A percentile compares a stretch with the other conserved stretches of the same genome.
Conservation (phyloP, 1,284 basidiomycete genomes). For the Amylostereum chailletii region DNA sequence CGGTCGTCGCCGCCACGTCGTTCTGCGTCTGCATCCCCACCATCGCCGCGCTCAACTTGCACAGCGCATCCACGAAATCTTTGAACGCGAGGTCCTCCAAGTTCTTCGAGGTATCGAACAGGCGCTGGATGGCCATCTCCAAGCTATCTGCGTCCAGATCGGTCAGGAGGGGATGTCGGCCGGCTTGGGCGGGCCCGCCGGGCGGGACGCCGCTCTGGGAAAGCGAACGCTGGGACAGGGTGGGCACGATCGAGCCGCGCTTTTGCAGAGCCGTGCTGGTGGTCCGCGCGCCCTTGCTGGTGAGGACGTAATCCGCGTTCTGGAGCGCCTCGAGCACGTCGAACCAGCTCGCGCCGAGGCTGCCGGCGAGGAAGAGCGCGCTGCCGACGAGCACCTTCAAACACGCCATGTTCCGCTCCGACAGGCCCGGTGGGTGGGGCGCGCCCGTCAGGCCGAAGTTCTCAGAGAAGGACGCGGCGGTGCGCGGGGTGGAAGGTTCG, state of each 20-base stretch:
- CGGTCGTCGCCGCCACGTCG: constrained; percentile 23
- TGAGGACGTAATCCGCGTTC: constrained; percentile 87
- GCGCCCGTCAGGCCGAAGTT: constrained; percentile 55
- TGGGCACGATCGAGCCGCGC: constrained; percentile 5
- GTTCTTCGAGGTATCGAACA: constrained; percentile 80
- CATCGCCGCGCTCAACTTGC: constrained; percentile 84
- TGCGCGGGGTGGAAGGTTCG: constrained; percentile 59
- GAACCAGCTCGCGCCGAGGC: constrained; percentile 86
- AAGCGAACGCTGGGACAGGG: constrained; percentile 4
- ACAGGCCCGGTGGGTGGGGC: constrained; percentile 62
- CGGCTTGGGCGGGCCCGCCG: constrained; percentile 3
- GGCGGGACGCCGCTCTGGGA: constrained; percentile 4
- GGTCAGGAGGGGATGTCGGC: constrained; percentile 52
- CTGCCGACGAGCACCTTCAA: constrained; percentile 77
- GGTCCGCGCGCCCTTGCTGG: constrained; percentile 37
- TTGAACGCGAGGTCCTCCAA: constrained; percentile 79
- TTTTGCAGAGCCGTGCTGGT: constrained; percentile 21
- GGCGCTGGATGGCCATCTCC: constrained; percentile 60
- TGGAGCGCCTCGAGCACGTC: constrained; percentile 84
- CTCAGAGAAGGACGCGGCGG: constrained; percentile 47
- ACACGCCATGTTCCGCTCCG: constrained; percentile 86
- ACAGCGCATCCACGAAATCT: constrained; percentile 76
- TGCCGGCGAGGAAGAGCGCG: constrained; percentile 77
- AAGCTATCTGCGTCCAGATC: constrained; percentile 75
- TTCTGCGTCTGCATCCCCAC: constrained; percentile 63